Evolutionary conservation across 495 filamentous ascomycete genomes (phyloP), one percentile per base, ranked within the genome.

Genomic region (Filosporella fistucella): DNA sequence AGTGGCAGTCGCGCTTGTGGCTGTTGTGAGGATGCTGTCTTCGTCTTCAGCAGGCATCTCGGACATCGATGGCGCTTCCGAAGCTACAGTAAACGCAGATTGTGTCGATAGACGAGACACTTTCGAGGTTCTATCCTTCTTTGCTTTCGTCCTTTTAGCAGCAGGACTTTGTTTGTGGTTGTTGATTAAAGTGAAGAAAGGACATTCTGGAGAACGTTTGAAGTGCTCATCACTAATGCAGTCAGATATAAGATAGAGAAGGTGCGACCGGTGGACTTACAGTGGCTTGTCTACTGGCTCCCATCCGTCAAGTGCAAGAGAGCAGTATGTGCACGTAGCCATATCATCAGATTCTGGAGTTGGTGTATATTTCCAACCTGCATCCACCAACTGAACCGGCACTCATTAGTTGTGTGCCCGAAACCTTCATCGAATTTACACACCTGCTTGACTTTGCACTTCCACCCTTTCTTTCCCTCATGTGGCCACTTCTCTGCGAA

Each of bases 321-420:
- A 76, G 64, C 93, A 98, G 63, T 97, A 96, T 14, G 82, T 77
- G 60, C 93, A 98, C 11, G 79, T 90, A 2, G 85, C 86, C 63
- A 89, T 80, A 64, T 98, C 93, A 44, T 88, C 77, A 22, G 78
- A 84, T 26, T 91, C 89, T 26, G 75, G 69, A 1, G 74, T 87
- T 0, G 93, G 93, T 26, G 88, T 89, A 64, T 91, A 96, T 61
- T 86, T 88, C 89, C 91, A 98, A 13, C 93, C 93, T 6, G 86
- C 87, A 45, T 89, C 85, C 32, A 86, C 85, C 76, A 96, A 87
- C 90, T 96, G 54, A n/a, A n/a, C n/a, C 32, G 35, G 9, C 1
- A 5, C 30, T 18, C 24, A 44, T 69, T 52, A 68, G 66, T 46
- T 32, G 13, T 21, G 20, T 5, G n/a, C 28, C 22, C 24, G 22